A percentile compares a stretch with the other conserved stretches of the same genome.
These are phyloP conservation scores for Lanzia echinophila DNA, from an alignment of 2,329 filamentous ascomycete genomes.

Conservation along the genomic window DNA sequence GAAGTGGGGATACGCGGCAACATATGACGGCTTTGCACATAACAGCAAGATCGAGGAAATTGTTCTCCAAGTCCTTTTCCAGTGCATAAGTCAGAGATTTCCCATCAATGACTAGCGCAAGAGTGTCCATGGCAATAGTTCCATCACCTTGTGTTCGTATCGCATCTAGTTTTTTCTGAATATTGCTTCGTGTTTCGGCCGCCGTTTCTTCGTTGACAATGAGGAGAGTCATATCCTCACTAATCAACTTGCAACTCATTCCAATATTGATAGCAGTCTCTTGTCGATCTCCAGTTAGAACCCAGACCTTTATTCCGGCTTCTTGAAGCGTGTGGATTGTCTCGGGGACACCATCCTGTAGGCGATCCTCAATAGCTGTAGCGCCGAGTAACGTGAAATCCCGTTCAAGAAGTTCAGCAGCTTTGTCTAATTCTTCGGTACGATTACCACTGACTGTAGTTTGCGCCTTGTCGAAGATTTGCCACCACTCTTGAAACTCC, in stretches of 20 bases:
- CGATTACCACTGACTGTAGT: slow-evolving; percentile 90
- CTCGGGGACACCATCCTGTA: slow-evolving; percentile 96
- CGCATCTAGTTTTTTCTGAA: slow-evolving; percentile 89
- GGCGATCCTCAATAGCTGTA: slow-evolving; percentile 92
- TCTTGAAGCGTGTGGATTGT: slow-evolving; percentile 96
- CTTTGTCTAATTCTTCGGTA: slow-evolving; percentile 93
- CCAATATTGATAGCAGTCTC: slow-evolving; percentile 99
- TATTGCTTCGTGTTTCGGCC: slow-evolving; percentile 73
- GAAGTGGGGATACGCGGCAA: slow-evolving; percentile 90
- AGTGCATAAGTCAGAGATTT: slow-evolving; percentile 91
- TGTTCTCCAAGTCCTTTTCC: slow-evolving; percentile 87
- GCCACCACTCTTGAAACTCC: slow-evolving; percentile 82
- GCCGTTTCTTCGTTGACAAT: slow-evolving; percentile 90
- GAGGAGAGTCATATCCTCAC: slow-evolving; percentile 95
- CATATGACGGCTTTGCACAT: slow-evolving; percentile 99
- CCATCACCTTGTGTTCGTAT: slow-evolving; percentile 76
- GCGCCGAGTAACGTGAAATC: slow-evolving; percentile 88
- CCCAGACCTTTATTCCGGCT: slow-evolving; percentile 98
- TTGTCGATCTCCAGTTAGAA: slow-evolving; percentile 92
- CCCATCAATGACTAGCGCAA: slow-evolving; percentile 92
- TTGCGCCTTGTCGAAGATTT: slow-evolving; percentile 77
- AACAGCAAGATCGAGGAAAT: slow-evolving; percentile 87
- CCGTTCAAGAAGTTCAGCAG: slow-evolving; percentile 88
- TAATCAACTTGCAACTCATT: slow-evolving; percentile 98
- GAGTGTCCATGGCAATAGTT: slow-evolving; percentile 71